Base-by-base conservation (phyloP, 768 basidiomycete genomes). In the Tulasnella sp. region DNA sequence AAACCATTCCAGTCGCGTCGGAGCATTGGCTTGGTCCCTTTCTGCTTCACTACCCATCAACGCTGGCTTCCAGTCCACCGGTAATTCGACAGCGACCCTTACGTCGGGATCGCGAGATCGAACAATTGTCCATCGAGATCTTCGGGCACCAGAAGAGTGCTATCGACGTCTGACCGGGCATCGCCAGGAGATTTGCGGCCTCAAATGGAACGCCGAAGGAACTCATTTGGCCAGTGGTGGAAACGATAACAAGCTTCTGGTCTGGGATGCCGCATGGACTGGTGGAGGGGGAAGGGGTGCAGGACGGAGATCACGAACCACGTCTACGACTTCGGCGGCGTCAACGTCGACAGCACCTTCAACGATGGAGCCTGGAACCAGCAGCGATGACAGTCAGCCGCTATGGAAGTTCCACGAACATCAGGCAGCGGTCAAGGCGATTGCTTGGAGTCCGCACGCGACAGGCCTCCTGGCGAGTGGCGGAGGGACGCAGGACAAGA, bases 401-500 rank as follows among this genome's bases (percentile, higher is more conserved):
- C 80, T 98, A 9, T 97, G 90, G 88, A 93, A 93, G 79, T 99
- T 98, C 79, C 92, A 94, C 73, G 95, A 99, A 75, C 96, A 99
- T 79, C 90, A 90, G 2, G 96, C 97, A 1, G 96, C 96, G 3
- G 96, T 99, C 71, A 98, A 98, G 77, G 96, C 96, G 5, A 89
- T 99, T 35, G 95, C 96, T 6, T 99, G 97, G 96, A 95, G 94
- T 79, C 95, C 96, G 6, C 97, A 99, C 80, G 85, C 96, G 62
- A 83, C 89, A 12, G 94, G 95, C 1, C 85, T 98, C 1, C 81
- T 98, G 39, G 97, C 96, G 0, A 94, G 92, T 7, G 97, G 97
- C 5, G 96, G 96, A 11, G 97, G 96, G 8, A 99, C 96, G n/a
- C 95, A 97, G 76, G 97, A 98, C 79, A 96, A 95, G 80, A 96